phyloP scores from a whole-genome alignment of 2,329 filamentous ascomycete genomes.

The Fusarium sp. region DNA sequence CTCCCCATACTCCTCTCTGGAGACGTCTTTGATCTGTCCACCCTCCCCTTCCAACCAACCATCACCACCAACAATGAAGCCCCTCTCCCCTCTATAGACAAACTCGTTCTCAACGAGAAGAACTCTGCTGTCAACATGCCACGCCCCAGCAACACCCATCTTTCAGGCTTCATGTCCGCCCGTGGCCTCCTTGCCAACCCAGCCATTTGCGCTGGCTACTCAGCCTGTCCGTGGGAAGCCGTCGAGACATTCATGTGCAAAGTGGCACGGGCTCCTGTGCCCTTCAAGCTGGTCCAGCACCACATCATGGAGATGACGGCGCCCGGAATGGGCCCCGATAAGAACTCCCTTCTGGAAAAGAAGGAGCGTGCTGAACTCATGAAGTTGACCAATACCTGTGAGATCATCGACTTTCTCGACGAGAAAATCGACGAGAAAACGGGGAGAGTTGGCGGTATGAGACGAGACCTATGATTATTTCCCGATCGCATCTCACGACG shows the following conservation, averaged over 20 bases:
- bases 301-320: conserved; percentile 75
- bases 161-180: conserved; percentile 76
- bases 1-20: conserved; percentile 76
- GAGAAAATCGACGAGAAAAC: conserved; percentile 55
- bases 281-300: conserved; percentile 72
- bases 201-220: conserved; percentile 69
- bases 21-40: conserved; percentile 70
- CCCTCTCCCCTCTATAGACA: conserved; percentile 42
- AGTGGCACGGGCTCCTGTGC: conserved; percentile 67
- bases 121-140: conserved; percentile 20
- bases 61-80: conserved; percentile 42
- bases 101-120: conserved; percentile 44
- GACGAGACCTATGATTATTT: conserved; percentile 48
- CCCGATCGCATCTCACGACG: background rate
- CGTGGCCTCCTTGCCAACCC: conserved; percentile 75
- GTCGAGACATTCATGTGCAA: conserved; percentile 72
- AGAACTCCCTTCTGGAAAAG: conserved; percentile 64
- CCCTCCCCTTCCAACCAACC: conserved; percentile 57
- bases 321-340: conserved; percentile 65
- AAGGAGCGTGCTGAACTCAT: conserved; percentile 65
- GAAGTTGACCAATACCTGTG: conserved; percentile 63
- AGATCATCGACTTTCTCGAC: conserved; percentile 71
- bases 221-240: conserved; percentile 69
- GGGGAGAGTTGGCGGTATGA: conserved; percentile 47
- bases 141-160: conserved; percentile 58